Evolutionary conservation across 495 filamentous ascomycete genomes (phyloP).

Genomic region (Daldinia grandis): DNA sequence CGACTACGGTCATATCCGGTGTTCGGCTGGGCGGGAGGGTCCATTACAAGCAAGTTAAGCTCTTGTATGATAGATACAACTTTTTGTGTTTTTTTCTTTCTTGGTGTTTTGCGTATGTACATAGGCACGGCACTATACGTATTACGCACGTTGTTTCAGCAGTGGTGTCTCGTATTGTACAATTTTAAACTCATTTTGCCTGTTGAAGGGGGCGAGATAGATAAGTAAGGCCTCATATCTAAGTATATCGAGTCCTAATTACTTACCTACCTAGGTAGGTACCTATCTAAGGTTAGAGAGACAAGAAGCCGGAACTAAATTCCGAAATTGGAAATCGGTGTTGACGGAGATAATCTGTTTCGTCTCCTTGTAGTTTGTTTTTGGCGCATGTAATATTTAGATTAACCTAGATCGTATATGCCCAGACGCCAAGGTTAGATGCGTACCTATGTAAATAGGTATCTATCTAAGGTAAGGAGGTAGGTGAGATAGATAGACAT

Average conservation of each 20-base stretch:
- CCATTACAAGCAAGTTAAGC: constrained; percentile 11
- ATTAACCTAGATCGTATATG: neutral
- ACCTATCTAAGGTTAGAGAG: neutral
- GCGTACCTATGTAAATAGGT: neutral
- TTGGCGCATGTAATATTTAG: neutral
- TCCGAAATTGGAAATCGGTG: neutral
- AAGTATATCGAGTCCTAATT: neutral
- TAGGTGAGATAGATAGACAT: no score
- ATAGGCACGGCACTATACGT: neutral
- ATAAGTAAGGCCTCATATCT: neutral
- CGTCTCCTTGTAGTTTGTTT: neutral
- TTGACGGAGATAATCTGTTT: neutral
- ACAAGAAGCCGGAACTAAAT: neutral
- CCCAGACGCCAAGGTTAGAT: neutral
- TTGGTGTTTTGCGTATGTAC: constrained; percentile 14
- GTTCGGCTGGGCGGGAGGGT: constrained; percentile 18
- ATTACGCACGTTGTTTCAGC: constrained; percentile 1
- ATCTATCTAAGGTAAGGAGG: neutral
- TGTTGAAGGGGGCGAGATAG: neutral
- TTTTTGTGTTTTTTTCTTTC: constrained; percentile 9
- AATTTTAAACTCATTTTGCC: neutral
- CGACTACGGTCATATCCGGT: constrained; percentile 30
- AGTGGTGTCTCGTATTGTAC: neutral
- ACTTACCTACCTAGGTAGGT: no score
- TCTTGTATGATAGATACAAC: constrained; percentile 20